Percentiles rank a stretch among this genome's conserved stretches.
These are phyloP conservation scores for Vitis hybrid DNA, from an alignment of 177 flowering plant species.

Conservation along the genomic window DNA sequence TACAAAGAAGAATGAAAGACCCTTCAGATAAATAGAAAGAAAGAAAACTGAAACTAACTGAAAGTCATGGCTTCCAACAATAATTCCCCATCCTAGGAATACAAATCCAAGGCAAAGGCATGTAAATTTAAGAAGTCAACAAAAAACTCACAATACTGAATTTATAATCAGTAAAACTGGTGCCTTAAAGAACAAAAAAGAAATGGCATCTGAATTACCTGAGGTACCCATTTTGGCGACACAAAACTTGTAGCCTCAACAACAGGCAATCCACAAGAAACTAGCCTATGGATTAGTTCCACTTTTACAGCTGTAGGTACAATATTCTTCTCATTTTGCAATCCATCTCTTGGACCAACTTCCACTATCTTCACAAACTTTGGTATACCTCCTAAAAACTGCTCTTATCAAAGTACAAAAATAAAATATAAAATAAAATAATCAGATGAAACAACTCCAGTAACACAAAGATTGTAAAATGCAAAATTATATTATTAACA, in stretches of 20 bases:
- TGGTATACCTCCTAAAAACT: conserved; percentile 66
- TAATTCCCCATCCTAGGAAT: too few relatives aligned
- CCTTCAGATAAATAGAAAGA: too few relatives aligned
- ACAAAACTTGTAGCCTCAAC: conserved; percentile 98
- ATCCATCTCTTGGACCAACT: conserved; percentile 98
- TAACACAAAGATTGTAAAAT: background rate
- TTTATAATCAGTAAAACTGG: background rate
- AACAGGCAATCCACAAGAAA: conserved; percentile 75
- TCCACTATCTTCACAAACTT: conserved; percentile 94
- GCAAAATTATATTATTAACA: background rate
- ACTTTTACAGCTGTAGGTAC: conserved; percentile 84
- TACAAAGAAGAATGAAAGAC: too few relatives aligned
- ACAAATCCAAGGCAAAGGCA: background rate
- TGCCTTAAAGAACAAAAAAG: background rate
- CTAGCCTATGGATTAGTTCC: conserved; percentile 77
- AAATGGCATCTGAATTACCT: conserved; percentile 45
- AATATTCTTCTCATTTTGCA: conserved; percentile 90
- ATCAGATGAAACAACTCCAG: background rate
- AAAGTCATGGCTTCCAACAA: too few relatives aligned
- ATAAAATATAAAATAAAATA: background rate
- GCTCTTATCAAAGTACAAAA: conserved; percentile 14
- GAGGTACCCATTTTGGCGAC: conserved; percentile 99
- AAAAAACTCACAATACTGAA: too few relatives aligned
- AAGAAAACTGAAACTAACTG: too few relatives aligned
- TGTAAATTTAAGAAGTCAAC: background rate